phyloP scores from a whole-genome alignment of 805 yeast species.

The Metschnikowia cerradonensis region DNA sequence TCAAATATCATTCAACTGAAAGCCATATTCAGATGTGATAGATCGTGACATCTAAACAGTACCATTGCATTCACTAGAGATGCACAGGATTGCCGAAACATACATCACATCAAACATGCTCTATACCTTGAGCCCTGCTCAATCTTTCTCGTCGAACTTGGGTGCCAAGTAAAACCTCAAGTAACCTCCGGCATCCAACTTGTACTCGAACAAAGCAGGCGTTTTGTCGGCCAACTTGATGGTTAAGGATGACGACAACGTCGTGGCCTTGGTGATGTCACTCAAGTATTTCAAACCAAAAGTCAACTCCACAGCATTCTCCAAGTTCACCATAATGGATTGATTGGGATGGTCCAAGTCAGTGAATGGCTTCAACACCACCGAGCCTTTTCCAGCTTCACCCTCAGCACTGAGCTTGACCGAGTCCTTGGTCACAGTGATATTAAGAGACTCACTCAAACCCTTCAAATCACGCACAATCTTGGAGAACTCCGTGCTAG shows the following conservation, averaged over 20 bases:
- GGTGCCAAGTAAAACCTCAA: slow-evolving; percentile 96
- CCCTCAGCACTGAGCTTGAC: slow-evolving; percentile 89
- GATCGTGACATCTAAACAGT: too few relatives aligned
- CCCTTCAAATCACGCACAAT: slow-evolving; percentile 83
- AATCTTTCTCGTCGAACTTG: slow-evolving; percentile 87
- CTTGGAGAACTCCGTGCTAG: slow-evolving; percentile 83
- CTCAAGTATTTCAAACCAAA: slow-evolving; percentile 89
- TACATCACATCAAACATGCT: not conserved
- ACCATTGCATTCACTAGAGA: too few relatives aligned
- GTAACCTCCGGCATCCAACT: slow-evolving; percentile 80
- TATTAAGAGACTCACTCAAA: slow-evolving; percentile 81
- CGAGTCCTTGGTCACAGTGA: slow-evolving; percentile 85
- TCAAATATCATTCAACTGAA: too few relatives aligned
- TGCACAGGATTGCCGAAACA: too few relatives aligned
- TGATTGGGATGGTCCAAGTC: slow-evolving; percentile 79
- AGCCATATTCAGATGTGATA: too few relatives aligned
- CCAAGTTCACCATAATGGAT: slow-evolving; percentile 69
- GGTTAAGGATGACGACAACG: slow-evolving; percentile 71
- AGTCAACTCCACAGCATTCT: slow-evolving; percentile 81
- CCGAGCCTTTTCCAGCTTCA: slow-evolving; percentile 83
- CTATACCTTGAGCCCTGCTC: slow-evolving; percentile 8
- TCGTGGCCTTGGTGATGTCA: slow-evolving; percentile 88
- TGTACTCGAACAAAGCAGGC: slow-evolving; percentile 92
- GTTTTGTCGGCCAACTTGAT: slow-evolving; percentile 84
- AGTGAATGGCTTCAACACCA: slow-evolving; percentile 77